These are phyloP conservation scores for Phytophthora fragariaefolia DNA, from an alignment of 352 stramenopile genomes.

Conservation along the genomic window DNA sequence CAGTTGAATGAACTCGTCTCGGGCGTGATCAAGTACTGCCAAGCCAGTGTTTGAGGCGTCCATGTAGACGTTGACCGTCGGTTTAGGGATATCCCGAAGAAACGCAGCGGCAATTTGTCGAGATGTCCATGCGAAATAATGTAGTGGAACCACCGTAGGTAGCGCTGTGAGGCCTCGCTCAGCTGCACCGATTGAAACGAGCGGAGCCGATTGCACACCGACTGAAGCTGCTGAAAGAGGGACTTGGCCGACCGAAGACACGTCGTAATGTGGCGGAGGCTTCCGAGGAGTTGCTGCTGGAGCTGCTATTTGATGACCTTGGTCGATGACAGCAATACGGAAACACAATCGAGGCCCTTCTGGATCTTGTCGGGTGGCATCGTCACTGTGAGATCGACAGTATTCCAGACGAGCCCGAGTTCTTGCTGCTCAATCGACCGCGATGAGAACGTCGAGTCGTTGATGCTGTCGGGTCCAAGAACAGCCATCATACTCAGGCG, in stretches of 20 bases:
- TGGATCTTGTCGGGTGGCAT: constrained; percentile 27
- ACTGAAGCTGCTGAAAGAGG: constrained; percentile 20
- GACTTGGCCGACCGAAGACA: constrained; percentile 20
- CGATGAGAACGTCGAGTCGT: constrained; percentile 35
- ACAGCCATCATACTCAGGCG: constrained; percentile 27
- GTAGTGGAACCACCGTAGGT: constrained; percentile 8
- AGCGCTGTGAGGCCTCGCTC: neutral
- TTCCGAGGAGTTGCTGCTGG: constrained; percentile 23
- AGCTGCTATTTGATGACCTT: constrained; percentile 2
- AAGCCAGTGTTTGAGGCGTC: constrained; percentile 5
- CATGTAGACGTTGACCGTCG: constrained; percentile 20
- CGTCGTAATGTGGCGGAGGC: constrained; percentile 24
- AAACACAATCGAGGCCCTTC: constrained; percentile 15
- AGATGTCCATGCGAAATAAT: constrained; percentile 14
- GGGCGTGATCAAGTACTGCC: constrained; percentile 7
- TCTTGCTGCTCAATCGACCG: constrained; percentile 19
- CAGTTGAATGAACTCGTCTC: constrained; percentile 14
- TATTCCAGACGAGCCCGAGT: constrained; percentile 25
- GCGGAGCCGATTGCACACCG: neutral
- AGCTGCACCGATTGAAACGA: neutral
- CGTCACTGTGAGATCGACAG: neutral
- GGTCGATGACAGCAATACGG: neutral
- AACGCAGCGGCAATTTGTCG: constrained; percentile 11
- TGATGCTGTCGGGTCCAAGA: constrained; percentile 27
- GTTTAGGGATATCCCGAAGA: constrained; percentile 2